Percentiles rank a stretch among this genome's conserved stretches.
Conservation (phyloP, 257 asterid species). For the Voacanga thouarsii region DNA sequence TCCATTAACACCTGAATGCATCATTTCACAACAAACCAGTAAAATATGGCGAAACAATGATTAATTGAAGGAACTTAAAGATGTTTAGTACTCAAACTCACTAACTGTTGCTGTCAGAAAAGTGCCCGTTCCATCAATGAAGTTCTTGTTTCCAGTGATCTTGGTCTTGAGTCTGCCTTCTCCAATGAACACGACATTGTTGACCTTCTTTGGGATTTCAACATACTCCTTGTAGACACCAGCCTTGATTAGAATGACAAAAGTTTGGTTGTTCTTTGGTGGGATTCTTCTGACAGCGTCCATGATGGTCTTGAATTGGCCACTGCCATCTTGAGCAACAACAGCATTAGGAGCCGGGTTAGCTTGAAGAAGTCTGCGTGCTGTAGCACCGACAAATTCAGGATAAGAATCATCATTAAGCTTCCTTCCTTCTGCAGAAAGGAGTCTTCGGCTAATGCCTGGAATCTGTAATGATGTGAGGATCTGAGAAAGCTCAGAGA, state of each 20-base stretch:
- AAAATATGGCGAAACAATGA: background rate
- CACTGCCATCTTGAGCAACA: slow-evolving; percentile 75
- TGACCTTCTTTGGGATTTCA: slow-evolving; percentile 34
- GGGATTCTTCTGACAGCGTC: slow-evolving; percentile 56
- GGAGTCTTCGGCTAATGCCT: slow-evolving; percentile 26
- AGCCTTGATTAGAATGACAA: slow-evolving; percentile 56
- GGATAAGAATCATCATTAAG: background rate
- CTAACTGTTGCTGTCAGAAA: slow-evolving; percentile 65
- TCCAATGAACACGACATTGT: slow-evolving; percentile 48
- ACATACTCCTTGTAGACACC: slow-evolving; percentile 65
- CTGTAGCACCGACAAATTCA: background rate
- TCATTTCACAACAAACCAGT: background rate
- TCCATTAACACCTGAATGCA: slow-evolving; percentile 19
- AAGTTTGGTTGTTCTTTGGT: slow-evolving; percentile 20
- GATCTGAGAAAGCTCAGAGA: slow-evolving; percentile 25
- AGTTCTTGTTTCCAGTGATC: slow-evolving; percentile 63
- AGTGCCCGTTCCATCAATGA: slow-evolving; percentile 54
- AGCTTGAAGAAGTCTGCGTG: slow-evolving; percentile 34
- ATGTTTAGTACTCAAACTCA: slow-evolving; percentile 11
- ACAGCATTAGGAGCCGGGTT: slow-evolving; percentile 34
- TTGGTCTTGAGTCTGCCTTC: slow-evolving; percentile 80
- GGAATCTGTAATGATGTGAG: slow-evolving; percentile 20
- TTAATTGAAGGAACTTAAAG: background rate
- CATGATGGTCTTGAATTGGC: slow-evolving; percentile 41
- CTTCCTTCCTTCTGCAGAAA: slow-evolving; percentile 4